These are phyloP conservation scores for Coprinopsis cinerea DNA, from an alignment of 768 basidiomycete genomes.

Conservation along the genomic window DNA sequence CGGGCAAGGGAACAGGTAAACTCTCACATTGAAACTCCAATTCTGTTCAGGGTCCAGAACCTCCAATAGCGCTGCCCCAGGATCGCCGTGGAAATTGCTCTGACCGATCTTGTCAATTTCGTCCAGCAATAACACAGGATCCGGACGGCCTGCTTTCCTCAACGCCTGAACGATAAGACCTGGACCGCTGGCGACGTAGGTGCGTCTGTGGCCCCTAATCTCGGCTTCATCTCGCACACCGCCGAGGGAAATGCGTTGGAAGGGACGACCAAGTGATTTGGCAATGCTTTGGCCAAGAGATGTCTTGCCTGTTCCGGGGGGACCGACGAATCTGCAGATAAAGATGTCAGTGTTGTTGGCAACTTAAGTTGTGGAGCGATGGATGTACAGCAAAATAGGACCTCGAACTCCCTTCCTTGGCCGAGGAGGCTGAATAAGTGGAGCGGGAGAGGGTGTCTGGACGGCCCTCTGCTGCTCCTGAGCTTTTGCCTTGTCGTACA, in stretches of 20 bases:
- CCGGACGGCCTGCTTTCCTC: constrained; percentile 72
- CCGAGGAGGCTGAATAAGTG: constrained; percentile 7
- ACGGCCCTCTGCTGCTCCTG: constrained; percentile 11
- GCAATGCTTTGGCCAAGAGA: constrained; percentile 88
- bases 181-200: constrained; percentile 88
- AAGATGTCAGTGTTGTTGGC: constrained; percentile 5
- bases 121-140: constrained; percentile 82
- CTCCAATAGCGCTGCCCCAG: constrained; percentile 84
- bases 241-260: constrained; percentile 88
- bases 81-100: constrained; percentile 88
- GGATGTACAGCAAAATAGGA: constrained; percentile 58
- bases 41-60: constrained; percentile 95
- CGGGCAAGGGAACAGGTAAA: not conserved
- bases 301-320: constrained; percentile 89
- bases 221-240: constrained; percentile 90
- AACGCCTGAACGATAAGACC: constrained; percentile 84
- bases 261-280: constrained; percentile 74
- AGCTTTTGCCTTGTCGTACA: constrained; percentile 20
- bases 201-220: constrained; percentile 52
- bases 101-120: constrained; percentile 91
- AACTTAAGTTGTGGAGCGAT: not conserved
- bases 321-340: constrained; percentile 70
- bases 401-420: constrained; percentile 54
- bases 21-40: constrained; percentile 64
- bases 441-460: constrained; percentile 10